These are phyloP conservation scores for Thalassiosira exigua DNA, from an alignment of 352 stramenopile species.

Conservation along the genomic window DNA sequence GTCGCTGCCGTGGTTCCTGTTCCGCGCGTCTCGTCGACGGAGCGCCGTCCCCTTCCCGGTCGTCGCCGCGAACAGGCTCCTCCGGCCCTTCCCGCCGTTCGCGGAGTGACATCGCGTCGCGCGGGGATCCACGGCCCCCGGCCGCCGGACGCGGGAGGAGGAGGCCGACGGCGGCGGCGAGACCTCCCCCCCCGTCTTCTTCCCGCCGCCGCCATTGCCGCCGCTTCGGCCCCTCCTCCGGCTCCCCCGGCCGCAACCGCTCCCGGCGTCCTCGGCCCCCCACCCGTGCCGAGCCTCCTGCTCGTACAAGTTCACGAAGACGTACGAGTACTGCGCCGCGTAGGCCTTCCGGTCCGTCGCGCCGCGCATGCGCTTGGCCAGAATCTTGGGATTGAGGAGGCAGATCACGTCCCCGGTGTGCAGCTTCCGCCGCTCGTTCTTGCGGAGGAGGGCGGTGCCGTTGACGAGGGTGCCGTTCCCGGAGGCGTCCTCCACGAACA, in stretches of 20 bases:
- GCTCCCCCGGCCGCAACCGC: slow-evolving; percentile 51
- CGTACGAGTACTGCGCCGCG: slow-evolving; percentile 70
- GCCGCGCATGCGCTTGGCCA: slow-evolving; percentile 62
- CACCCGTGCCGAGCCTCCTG: slow-evolving; percentile 49
- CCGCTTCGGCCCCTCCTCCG: slow-evolving; percentile 15
- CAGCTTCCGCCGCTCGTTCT: slow-evolving; percentile 71
- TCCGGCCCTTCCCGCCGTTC: neutral
- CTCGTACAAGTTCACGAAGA: slow-evolving; percentile 79
- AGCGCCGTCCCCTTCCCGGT: too few relatives aligned
- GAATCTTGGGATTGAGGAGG: slow-evolving; percentile 65
- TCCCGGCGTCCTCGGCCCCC: slow-evolving; percentile 9
- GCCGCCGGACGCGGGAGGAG: neutral
- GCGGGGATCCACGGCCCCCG: slow-evolving; percentile 2
- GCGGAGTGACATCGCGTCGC: slow-evolving; percentile 12
- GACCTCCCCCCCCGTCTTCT: neutral
- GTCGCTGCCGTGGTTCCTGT: neutral
- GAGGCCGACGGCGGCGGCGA: neutral
- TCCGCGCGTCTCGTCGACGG: neutral
- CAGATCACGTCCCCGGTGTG: slow-evolving; percentile 83
- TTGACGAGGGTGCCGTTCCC: slow-evolving; percentile 86
- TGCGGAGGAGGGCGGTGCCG: slow-evolving; percentile 59
- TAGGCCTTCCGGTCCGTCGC: slow-evolving; percentile 45
- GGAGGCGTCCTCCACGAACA: slow-evolving; percentile 82
- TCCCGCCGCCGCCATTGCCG: neutral
- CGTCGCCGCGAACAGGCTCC: neutral